Base-by-base conservation (phyloP, 768 basidiomycete genomes). In the Atractiella rhizophila region DNA sequence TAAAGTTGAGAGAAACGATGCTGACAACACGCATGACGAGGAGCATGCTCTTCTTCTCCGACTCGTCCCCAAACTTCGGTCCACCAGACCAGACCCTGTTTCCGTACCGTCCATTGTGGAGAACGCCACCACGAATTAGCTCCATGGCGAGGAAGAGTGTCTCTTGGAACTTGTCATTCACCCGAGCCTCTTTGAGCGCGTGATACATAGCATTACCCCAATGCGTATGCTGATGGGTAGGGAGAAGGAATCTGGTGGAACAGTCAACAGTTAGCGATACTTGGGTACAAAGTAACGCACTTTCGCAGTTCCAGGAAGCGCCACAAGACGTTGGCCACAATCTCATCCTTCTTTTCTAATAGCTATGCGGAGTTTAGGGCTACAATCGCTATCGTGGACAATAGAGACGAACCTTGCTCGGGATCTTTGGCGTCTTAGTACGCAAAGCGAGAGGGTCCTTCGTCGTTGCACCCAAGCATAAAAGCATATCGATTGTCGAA, bases 111-210 rank as follows among this genome's bases (percentile, higher is more conserved):
- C 85, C 76, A 0, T 83, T 83, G 28, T 48, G 47, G 11, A 48
- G 33, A 5, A 48, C 46, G 18, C 28, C 50, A 35, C 44, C 51
- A 46, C 27, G 49, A 47, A 48, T 88, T 19, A 98, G 69, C 61
- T 98, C 91, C 57, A 96, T 66, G 60, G 91, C 83, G 55, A 96
- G 61, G 58, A 83, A 96, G 1, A 96, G 63, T 2, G 91, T 70
- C 59, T 96, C 91, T 58, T 98, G 91, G 67, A 96, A 94, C 62
- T 91, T 91, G 66, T 98, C 91, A 57, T 86, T 91, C 51, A 94
- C 60, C 28, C 78, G 71, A 5, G 79, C 71, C 26, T 64, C 66
- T 49, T 71, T 69, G 55, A 86, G 65, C 13, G 81, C 81, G 21
- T 66, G 68, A 59, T 79, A 71, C 70, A 94, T 81, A 7, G 91